Base-by-base conservation (phyloP, 1,284 basidiomycete genomes). In the Ceratobasidium sp. region DNA sequence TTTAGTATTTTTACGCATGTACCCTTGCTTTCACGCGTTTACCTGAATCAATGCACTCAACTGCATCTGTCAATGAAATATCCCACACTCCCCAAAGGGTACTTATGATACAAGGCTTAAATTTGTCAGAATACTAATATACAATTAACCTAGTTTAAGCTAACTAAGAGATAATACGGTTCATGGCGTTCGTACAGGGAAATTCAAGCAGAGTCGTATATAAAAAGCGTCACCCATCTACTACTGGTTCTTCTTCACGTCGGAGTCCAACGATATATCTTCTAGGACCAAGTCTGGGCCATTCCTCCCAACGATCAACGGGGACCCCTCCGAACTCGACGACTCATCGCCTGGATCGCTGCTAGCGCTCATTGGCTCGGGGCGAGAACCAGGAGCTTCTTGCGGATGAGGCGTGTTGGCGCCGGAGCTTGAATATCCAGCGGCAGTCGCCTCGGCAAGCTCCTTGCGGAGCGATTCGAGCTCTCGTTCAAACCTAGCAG, bases 401-500 rank as follows among this genome's bases (percentile, higher is more conserved):
- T 67, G 73, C 18, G 26, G 51, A 10, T 77, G 75, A 18, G 51
- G 75, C 5, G 64, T 67, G 42, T 44, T 67, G 23, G 40, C 64
- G 46, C 64, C 61, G 20, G 70, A 51, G 33, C 53, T 44, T n/a
- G 68, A 58, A 23, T 70, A 58, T 26, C 56, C 70, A 5, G 72
- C 75, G 53, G 75, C 75, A 68, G 75, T 77, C 4, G 75, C 75
- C 53, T 77, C 80, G 18, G 93, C 94, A 2, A 95, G 87, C 83
- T 97, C 96, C 85, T 95, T 96, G 58, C 96, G 91, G 46, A 97
- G 86, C 0, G 92, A 91, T 83, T 97, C 96, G 15, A 97, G 87
- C 85, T 97, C 96, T 51, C 94, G 91, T 84, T 97, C 96, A 82
- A 97, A 97, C 84, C 95, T 96, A 44, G 15, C 44, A 10, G 20